Evolutionary conservation across 257 asterid species (phyloP).

Genomic region (Penstemon davidsonii): DNA sequence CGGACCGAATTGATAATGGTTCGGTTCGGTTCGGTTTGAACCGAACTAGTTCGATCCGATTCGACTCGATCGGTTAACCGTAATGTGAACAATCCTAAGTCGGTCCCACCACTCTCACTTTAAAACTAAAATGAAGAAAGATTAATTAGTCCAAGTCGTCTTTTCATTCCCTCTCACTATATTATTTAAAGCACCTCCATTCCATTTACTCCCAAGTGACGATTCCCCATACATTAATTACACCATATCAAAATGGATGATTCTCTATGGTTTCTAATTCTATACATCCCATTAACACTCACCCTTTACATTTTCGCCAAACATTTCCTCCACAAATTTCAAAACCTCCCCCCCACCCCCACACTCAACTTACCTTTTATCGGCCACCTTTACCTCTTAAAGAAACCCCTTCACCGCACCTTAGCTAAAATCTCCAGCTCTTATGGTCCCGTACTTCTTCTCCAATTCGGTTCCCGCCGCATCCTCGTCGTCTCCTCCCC

Average conservation of each 20-base stretch:
- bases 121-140: too few relatives aligned
- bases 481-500: constrained; percentile 57
- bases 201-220: too few relatives aligned
- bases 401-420: constrained; percentile 41
- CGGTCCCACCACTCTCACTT: too few relatives aligned
- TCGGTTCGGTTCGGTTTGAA: too few relatives aligned
- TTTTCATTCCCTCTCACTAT: too few relatives aligned
- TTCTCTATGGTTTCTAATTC: not conserved
- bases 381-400: constrained; percentile 62
- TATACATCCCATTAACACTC: constrained; percentile 35
- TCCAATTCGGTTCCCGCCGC: constrained; percentile 50
- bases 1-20: too few relatives aligned
- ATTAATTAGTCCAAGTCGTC: too few relatives aligned
- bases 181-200: too few relatives aligned
- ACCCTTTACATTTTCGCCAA: constrained; percentile 47
- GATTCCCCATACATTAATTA: too few relatives aligned
- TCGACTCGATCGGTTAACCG: too few relatives aligned
- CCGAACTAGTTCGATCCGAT: too few relatives aligned
- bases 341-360: constrained; percentile 65
- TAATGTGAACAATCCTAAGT: too few relatives aligned
- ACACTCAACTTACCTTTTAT: constrained; percentile 44
- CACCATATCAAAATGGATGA: not conserved
- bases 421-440: constrained; percentile 38
- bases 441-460: constrained; percentile 42
- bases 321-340: constrained; percentile 34